phyloP scores from a whole-genome alignment of 1,284 basidiomycete genomes.

The Paramarasmius palmivorus region DNA sequence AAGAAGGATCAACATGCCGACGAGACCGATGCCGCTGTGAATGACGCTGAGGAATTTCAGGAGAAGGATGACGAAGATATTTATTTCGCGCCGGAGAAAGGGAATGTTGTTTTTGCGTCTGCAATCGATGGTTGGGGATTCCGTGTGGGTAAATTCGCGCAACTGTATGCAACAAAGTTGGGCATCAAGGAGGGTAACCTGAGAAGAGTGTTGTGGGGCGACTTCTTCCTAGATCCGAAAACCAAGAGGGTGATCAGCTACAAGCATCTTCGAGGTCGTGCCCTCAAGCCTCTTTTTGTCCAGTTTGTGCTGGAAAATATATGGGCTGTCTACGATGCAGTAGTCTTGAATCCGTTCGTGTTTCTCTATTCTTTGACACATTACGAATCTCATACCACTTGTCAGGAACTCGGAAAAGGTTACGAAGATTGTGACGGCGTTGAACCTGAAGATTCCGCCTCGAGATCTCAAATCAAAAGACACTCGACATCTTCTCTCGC shows the following conservation, averaged over 20 bases:
- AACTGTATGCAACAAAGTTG: slow-evolving; percentile 90
- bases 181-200: slow-evolving; percentile 90
- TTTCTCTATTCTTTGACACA: slow-evolving; percentile 39
- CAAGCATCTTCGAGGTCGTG: slow-evolving; percentile 85
- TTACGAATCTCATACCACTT: slow-evolving; percentile 59
- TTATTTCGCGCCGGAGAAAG: slow-evolving; percentile 95
- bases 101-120: slow-evolving; percentile 96
- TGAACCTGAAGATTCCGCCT: slow-evolving; percentile 84
- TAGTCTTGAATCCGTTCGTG: slow-evolving; percentile 83
- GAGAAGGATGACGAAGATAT: slow-evolving; percentile 98
- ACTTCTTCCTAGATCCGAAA: slow-evolving; percentile 97
- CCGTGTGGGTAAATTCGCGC: slow-evolving; percentile 90
- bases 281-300: slow-evolving; percentile 96
- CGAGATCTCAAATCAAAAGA: slow-evolving; percentile 95
- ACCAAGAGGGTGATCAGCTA: slow-evolving; percentile 91
- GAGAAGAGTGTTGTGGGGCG: slow-evolving; percentile 92
- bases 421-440: slow-evolving; percentile 83
- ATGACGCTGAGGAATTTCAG: slow-evolving; percentile 69
- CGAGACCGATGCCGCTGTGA: slow-evolving; percentile 59
- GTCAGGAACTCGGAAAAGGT: slow-evolving; percentile 86
- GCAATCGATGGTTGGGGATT: slow-evolving; percentile 99
- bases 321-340: slow-evolving; percentile 94
- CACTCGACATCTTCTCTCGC: slow-evolving; percentile 76
- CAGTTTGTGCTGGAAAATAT: slow-evolving; percentile 98
- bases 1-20: slow-evolving; percentile 73